Conservation (phyloP, 495 filamentous ascomycete species). For the Apiosordaria backusii region DNA sequence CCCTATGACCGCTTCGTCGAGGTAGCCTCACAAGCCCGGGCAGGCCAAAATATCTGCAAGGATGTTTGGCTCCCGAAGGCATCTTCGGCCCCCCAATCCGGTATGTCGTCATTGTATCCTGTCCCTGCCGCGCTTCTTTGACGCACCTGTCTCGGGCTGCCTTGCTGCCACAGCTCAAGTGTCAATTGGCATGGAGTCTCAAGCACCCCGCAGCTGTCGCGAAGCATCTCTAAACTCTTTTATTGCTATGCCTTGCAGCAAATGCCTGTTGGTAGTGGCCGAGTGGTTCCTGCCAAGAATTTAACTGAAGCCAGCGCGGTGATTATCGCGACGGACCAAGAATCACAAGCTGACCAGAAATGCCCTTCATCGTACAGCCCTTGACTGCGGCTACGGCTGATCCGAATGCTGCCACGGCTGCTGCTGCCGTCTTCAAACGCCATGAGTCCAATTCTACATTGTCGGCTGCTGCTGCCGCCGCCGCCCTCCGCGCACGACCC, state of each 20-base stretch:
- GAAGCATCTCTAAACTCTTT: neutral
- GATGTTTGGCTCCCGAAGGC: constrained; percentile 48
- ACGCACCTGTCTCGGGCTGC: neutral
- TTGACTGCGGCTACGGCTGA: constrained; percentile 59
- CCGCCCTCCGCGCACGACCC: constrained; percentile 72
- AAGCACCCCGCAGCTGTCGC: neutral
- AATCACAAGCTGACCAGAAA: constrained; percentile 15
- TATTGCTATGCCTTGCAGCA: too few species aligned
- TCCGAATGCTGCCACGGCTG: constrained; percentile 70
- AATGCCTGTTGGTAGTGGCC: neutral
- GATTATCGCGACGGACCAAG: neutral
- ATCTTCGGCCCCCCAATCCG: constrained; percentile 42
- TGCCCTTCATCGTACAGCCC: constrained; percentile 42
- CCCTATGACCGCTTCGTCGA: constrained; percentile 20
- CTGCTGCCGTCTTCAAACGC: constrained; percentile 74
- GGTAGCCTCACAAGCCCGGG: constrained; percentile 18
- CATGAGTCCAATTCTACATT: constrained; percentile 59
- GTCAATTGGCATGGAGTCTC: neutral
- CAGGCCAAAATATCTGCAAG: constrained; percentile 21
- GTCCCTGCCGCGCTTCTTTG: constrained; percentile 3
- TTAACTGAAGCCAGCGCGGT: neutral
- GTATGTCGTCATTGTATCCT: constrained; percentile 41
- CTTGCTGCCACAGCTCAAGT: constrained; percentile 3
- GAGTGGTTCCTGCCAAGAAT: neutral
- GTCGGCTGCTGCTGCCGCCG: constrained; percentile 78